phyloP scores from a whole-genome alignment of 2,329 filamentous ascomycete species.

The Nothomitra cinnamomea region DNA sequence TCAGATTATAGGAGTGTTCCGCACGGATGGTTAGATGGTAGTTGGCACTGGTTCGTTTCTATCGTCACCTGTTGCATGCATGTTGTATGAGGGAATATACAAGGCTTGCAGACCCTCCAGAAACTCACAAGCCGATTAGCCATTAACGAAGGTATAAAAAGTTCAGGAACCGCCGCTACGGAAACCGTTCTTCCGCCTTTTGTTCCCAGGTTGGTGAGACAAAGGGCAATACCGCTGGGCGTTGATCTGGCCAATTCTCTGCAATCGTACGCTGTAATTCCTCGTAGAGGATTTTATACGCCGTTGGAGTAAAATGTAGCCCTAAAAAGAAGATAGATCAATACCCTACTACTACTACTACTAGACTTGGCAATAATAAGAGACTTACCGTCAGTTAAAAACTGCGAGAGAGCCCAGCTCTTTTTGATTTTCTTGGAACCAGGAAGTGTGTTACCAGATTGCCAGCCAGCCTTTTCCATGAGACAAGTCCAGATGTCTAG shows the following conservation, averaged over 20 bases:
- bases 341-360: background rate
- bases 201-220: background rate
- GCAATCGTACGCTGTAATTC: constrained; percentile 35
- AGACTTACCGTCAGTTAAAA: constrained; percentile 38
- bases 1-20: too few relatives aligned
- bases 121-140: too few relatives aligned
- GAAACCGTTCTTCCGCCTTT: too few relatives aligned
- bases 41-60: too few relatives aligned
- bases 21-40: too few relatives aligned
- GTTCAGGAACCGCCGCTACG: too few relatives aligned
- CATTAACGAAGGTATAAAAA: too few relatives aligned
- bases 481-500: constrained; percentile 69
- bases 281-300: constrained; percentile 37
- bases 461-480: constrained; percentile 46
- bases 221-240: too few relatives aligned
- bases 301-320: constrained; percentile 39
- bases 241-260: constrained; percentile 32
- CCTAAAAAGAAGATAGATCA: constrained; percentile 22
- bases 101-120: too few relatives aligned
- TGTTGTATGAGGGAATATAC: too few relatives aligned
- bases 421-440: constrained; percentile 40
- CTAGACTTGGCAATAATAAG: background rate
- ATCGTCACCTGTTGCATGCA: too few relatives aligned
- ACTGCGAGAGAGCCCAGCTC: constrained; percentile 35
- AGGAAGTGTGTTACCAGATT: constrained; percentile 30